Evolutionary conservation across 169 alveolate genomes (phyloP).

Genomic region (Perkinsus marinus): DNA sequence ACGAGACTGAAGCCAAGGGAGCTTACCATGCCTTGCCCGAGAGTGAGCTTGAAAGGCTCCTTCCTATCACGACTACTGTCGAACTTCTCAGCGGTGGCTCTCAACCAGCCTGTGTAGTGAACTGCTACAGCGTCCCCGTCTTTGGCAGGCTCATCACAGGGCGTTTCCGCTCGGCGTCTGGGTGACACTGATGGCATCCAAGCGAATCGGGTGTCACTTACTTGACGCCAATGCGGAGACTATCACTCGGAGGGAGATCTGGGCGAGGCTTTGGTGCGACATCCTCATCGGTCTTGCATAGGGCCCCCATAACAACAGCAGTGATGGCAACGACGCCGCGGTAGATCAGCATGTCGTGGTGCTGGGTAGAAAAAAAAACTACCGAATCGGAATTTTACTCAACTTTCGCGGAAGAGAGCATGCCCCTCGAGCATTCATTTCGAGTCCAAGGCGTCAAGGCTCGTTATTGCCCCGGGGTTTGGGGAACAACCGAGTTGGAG

Average conservation of each 20-base stretch:
- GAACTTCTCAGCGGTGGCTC: not conserved
- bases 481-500: no score
- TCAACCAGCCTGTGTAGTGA: not conserved
- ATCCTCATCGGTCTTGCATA: not conserved
- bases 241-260: not conserved
- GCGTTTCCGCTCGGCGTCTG: not conserved
- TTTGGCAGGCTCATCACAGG: not conserved
- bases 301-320: not conserved
- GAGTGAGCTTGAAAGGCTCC: not conserved
- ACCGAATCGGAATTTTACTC: no score
- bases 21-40: not conserved
- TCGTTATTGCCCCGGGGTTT: no score
- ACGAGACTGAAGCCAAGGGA: not conserved
- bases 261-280: not conserved
- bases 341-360: not conserved
- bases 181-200: no score
- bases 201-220: no score
- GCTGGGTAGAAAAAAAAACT: not conserved
- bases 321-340: not conserved
- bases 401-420: no score
- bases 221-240: not conserved
- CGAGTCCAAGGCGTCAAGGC: no score
- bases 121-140: not conserved
- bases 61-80: not conserved
- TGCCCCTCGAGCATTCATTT: no score